These are phyloP conservation scores for Curvularia eragrostidis DNA, from an alignment of 2,329 filamentous ascomycete genomes.

Conservation along the genomic window DNA sequence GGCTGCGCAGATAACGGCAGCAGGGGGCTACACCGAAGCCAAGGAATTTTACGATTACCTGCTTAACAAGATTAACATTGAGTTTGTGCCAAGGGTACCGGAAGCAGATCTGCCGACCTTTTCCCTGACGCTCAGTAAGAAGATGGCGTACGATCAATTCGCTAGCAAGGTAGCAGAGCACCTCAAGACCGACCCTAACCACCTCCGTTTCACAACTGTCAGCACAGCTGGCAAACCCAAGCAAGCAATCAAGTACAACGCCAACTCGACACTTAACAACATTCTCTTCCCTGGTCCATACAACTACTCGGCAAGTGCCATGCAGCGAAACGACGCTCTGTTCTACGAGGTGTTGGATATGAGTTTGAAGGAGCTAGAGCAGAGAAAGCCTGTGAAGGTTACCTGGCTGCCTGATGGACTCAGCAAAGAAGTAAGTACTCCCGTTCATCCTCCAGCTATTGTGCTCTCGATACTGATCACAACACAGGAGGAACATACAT, in stretches of 20 bases:
- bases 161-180: slow-evolving; percentile 81
- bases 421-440: slow-evolving; percentile 75
- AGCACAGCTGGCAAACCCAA: slow-evolving; percentile 82
- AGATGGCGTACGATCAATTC: slow-evolving; percentile 88
- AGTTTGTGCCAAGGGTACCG: slow-evolving; percentile 73
- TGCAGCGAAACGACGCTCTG: slow-evolving; percentile 76
- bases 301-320: slow-evolving; percentile 70
- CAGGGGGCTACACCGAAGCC: slow-evolving; percentile 68
- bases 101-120: slow-evolving; percentile 69
- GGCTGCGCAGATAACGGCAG: slow-evolving; percentile 37
- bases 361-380: slow-evolving; percentile 90
- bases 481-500: slow-evolving; percentile 73
- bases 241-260: slow-evolving; percentile 74
- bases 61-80: slow-evolving; percentile 79
- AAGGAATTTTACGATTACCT: slow-evolving; percentile 93
- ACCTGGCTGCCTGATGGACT: slow-evolving; percentile 89
- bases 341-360: slow-evolving; percentile 96
- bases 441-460: neutral
- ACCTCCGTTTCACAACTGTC: slow-evolving; percentile 90
- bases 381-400: slow-evolving; percentile 85
- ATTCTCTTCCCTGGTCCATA: slow-evolving; percentile 77
- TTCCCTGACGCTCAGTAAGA: slow-evolving; percentile 79
- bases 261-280: slow-evolving; percentile 72
- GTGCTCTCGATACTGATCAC: slow-evolving; percentile 17
- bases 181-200: slow-evolving; percentile 78